Evolutionary conservation across 2,329 filamentous ascomycete genomes (phyloP).

Genomic region (Cladosporium sp.): DNA sequence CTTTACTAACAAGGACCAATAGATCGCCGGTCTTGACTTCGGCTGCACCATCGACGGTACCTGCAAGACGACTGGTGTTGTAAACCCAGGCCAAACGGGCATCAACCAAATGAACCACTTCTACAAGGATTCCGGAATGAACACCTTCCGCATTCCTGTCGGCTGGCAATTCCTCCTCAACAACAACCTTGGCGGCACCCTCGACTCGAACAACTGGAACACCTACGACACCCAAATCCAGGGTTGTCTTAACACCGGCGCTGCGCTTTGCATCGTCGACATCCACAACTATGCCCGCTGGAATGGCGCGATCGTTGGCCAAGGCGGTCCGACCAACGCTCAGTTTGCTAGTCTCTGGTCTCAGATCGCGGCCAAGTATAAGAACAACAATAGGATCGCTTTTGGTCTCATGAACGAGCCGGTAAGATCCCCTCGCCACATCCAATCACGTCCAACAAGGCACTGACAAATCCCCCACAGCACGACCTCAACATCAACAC

Average conservation of each 20-base stretch:
- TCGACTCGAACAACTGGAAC: slow-evolving; percentile 20
- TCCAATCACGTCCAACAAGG: slow-evolving; percentile 40
- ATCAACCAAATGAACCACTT: slow-evolving; percentile 53
- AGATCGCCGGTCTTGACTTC: slow-evolving; percentile 29
- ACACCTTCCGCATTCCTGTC: slow-evolving; percentile 54
- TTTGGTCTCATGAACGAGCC: slow-evolving; percentile 69
- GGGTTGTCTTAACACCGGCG: slow-evolving; percentile 33
- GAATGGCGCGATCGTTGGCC: slow-evolving; percentile 59
- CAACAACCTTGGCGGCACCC: slow-evolving; percentile 18
- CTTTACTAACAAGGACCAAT: neutral
- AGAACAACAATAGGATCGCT: slow-evolving; percentile 47
- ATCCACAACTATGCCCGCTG: slow-evolving; percentile 43
- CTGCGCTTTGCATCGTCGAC: slow-evolving; percentile 29
- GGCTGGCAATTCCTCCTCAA: slow-evolving; percentile 26
- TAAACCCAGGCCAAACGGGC: slow-evolving; percentile 30
- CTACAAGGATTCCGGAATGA: slow-evolving; percentile 47
- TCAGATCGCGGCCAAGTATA: slow-evolving; percentile 54
- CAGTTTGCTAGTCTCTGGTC: slow-evolving; percentile 56
- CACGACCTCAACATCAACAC: slow-evolving; percentile 42
- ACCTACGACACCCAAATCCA: slow-evolving; percentile 28
- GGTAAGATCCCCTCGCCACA: slow-evolving; percentile 6
- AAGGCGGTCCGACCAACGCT: slow-evolving; percentile 58
- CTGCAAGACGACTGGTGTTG: slow-evolving; percentile 30
- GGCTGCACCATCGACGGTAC: slow-evolving; percentile 36
- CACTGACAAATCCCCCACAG: slow-evolving; percentile 25